Conservation (phyloP, 345 rosid species). For the Melaleuca quinquenervia region DNA sequence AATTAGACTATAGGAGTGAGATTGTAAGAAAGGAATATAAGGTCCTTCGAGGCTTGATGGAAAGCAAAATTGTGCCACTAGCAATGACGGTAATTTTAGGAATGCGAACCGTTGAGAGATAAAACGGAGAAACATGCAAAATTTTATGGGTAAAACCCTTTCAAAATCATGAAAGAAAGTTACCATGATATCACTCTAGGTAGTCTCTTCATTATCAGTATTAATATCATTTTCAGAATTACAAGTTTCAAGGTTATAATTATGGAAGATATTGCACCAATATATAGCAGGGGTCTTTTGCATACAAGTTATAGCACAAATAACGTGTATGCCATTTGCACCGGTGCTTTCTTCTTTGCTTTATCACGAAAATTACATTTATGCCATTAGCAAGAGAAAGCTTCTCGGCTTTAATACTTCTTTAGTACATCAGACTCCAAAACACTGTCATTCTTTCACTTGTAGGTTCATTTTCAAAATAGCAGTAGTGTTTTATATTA, state of each 20-base stretch:
- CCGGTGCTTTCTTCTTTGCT: too few species aligned
- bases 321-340: background rate
- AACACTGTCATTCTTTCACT: too few species aligned
- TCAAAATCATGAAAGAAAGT: background rate
- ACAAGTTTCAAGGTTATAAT: background rate
- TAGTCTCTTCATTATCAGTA: background rate
- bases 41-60: too few species aligned
- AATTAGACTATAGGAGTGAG: too few species aligned
- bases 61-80: too few species aligned
- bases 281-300: background rate
- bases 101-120: too few species aligned
- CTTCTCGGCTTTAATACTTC: background rate
- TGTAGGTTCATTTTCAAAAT: too few species aligned
- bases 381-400: background rate
- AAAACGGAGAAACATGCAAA: too few species aligned
- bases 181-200: background rate
- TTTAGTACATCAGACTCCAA: background rate
- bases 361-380: too few species aligned
- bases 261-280: background rate
- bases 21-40: too few species aligned
- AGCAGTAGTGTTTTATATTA: too few species aligned
- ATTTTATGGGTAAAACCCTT: background rate
- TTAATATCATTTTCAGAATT: background rate
- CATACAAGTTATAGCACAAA: background rate
- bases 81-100: too few species aligned